Conservation (phyloP, 345 rosid species). For the Euphorbia peplus region DNA sequence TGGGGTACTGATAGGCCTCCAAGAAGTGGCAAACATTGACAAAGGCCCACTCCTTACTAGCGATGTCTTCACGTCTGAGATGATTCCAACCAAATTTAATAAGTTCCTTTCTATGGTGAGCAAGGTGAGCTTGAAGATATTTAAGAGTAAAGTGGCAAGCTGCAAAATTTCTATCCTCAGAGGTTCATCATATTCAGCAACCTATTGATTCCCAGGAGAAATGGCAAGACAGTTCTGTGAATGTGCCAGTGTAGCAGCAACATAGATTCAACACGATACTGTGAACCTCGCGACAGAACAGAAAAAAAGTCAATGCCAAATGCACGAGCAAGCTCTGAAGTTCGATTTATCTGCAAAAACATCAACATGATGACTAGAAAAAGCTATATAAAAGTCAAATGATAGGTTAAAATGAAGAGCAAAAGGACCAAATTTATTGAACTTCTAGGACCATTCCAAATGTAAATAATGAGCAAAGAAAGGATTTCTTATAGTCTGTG, state of each 20-base stretch:
- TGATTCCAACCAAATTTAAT: constrained; percentile 99
- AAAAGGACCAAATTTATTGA: neutral
- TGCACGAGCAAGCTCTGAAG: constrained; percentile 96
- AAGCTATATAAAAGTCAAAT: neutral
- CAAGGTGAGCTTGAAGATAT: constrained; percentile 91
- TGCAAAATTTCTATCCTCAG: constrained; percentile 97
- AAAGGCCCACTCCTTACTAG: constrained; percentile 99
- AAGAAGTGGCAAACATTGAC: constrained; percentile 98
- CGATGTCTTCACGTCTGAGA: constrained; percentile 99
- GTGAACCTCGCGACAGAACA: constrained; percentile 97
- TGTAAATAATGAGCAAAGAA: neutral
- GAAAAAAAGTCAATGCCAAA: constrained; percentile 98
- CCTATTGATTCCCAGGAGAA: constrained; percentile 95
- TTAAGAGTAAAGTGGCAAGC: constrained; percentile 93
- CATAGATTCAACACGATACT: constrained; percentile 98
- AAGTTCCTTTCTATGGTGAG: constrained; percentile 94
- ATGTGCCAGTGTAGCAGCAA: constrained; percentile 88
- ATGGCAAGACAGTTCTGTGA: constrained; percentile 90
- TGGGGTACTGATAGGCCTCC: constrained; percentile 99
- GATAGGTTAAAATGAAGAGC: neutral
- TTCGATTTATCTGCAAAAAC: constrained; percentile 81
- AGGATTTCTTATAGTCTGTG: neutral
- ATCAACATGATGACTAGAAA: constrained; percentile 7
- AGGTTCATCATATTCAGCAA: constrained; percentile 95
- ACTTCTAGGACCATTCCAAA: neutral